phyloP scores from a whole-genome alignment of 768 basidiomycete species.

The Leccinum subgranulosum region DNA sequence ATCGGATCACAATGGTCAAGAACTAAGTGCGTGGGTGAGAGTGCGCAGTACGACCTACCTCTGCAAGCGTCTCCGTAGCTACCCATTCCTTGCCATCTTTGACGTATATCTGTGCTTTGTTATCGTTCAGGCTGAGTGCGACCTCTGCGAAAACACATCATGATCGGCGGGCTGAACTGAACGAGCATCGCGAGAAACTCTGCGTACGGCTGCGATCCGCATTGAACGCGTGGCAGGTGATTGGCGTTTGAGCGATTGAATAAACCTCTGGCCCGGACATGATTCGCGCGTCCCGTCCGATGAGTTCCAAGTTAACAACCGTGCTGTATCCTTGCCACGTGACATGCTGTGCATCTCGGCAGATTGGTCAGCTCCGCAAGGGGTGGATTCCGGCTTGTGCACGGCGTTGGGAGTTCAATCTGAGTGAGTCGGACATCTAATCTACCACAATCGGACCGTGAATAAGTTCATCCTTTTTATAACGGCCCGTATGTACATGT shows the following conservation, averaged over 20 bases:
- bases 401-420: too few relatives aligned
- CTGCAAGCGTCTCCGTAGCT: conserved; percentile 72
- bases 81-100: conserved; percentile 68
- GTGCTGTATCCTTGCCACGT: conserved; percentile 2
- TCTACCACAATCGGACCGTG: too few relatives aligned
- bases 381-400: too few relatives aligned
- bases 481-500: too few relatives aligned
- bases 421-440: too few relatives aligned
- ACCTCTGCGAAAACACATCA: conserved; percentile 56
- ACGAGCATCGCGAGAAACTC: neutral
- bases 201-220: conserved; percentile 80
- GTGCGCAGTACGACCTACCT: conserved; percentile 46
- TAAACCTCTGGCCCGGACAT: conserved; percentile 78
- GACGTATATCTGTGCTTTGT: conserved; percentile 80
- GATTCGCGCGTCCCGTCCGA: neutral
- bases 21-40: neutral
- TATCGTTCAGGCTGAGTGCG: conserved; percentile 86
- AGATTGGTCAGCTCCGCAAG: too few relatives aligned
- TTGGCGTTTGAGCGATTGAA: conserved; percentile 74
- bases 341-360: neutral
- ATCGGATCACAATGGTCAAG: neutral
- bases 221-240: conserved; percentile 90
- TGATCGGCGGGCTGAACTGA: neutral
- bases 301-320: neutral
- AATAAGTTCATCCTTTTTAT: too few relatives aligned